Evolutionary conservation across 108 stramenopile genomes (phyloP).

Genomic region (Cyclotella baltica): DNA sequence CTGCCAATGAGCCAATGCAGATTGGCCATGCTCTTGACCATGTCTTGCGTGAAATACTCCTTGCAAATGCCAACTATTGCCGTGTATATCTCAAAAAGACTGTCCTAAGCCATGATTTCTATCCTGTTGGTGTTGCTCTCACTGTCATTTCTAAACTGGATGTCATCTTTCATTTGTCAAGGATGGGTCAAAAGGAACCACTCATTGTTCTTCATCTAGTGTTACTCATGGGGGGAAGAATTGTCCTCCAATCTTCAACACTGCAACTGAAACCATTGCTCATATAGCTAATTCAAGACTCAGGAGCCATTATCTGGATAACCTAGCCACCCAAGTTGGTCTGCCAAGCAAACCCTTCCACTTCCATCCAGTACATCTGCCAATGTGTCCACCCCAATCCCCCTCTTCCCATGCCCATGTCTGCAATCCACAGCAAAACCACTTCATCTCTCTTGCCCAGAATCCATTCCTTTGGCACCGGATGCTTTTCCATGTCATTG

Average conservation of each 20-base stretch:
- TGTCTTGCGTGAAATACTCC: background rate
- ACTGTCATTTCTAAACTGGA: background rate
- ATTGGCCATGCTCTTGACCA: background rate
- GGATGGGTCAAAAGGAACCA: too few relatives aligned
- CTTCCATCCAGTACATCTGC: background rate
- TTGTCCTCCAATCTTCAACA: too few relatives aligned
- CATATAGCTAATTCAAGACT: too few relatives aligned
- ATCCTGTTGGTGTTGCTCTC: background rate
- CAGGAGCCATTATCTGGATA: constrained; percentile 45
- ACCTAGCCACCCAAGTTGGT: constrained; percentile 4
- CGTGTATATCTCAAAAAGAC: background rate
- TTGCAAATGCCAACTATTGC: background rate
- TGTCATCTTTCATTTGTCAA: too few relatives aligned
- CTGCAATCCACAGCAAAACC: background rate
- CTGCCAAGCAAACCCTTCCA: background rate
- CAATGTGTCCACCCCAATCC: background rate
- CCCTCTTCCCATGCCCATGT: background rate
- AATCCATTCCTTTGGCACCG: background rate
- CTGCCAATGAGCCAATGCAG: background rate
- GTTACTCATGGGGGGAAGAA: too few relatives aligned
- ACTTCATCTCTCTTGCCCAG: background rate
- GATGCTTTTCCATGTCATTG: constrained; percentile 14
- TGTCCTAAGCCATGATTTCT: background rate
- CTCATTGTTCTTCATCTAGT: too few relatives aligned
- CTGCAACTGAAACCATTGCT: too few relatives aligned